Evolutionary conservation across 2,329 filamentous ascomycete species (phyloP).

Genomic region (Aspergillus puulaauensis): DNA sequence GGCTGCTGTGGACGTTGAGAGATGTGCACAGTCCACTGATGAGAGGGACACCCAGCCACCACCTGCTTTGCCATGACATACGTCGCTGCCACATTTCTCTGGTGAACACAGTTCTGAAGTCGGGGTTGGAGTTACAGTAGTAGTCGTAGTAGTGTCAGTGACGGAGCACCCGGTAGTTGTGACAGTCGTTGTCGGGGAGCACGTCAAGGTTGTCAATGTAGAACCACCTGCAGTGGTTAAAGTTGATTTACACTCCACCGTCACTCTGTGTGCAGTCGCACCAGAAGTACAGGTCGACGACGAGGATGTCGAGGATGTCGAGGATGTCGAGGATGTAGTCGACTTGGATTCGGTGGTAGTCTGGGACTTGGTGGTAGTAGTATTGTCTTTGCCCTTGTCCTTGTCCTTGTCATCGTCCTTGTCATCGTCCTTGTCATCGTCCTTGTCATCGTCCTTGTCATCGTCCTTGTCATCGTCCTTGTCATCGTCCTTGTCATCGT

Average conservation of each 20-base stretch:
- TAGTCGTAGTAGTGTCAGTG: slow-evolving; percentile 5
- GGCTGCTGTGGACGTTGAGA: neutral
- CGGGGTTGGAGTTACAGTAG: neutral
- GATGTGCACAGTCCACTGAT: neutral
- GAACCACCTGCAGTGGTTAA: neutral
- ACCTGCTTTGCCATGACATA: neutral
- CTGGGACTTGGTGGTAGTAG: neutral
- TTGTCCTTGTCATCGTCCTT: neutral
- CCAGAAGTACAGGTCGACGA: neutral
- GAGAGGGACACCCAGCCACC: neutral
- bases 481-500: neutral
- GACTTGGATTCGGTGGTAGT: neutral
- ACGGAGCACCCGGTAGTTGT: slow-evolving; percentile 7
- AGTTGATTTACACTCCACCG: neutral
- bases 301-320: neutral
- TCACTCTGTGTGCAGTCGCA: neutral
- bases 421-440: neutral
- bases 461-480: neutral
- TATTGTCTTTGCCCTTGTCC: neutral
- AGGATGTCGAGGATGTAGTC: neutral
- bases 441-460: neutral
- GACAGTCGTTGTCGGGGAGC: neutral
- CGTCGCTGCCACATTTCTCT: neutral
- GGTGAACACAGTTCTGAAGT: neutral
- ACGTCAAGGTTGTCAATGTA: neutral